Evolutionary conservation across 2,329 filamentous ascomycete genomes (phyloP).

Genomic region (Alternaria triticimaculans): DNA sequence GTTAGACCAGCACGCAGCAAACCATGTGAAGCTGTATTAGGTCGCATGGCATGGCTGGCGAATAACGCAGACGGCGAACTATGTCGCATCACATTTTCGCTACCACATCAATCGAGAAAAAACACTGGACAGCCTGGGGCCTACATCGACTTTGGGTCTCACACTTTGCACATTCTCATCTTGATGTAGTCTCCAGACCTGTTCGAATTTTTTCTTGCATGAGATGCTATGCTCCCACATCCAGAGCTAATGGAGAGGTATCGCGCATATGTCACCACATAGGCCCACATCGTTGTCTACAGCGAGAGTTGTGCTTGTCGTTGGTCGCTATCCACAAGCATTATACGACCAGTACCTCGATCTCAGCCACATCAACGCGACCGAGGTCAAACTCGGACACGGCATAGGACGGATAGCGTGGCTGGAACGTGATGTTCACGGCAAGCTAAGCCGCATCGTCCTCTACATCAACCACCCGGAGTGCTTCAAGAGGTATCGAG

Average conservation of each 20-base stretch:
- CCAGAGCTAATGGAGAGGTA: background rate
- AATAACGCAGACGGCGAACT: background rate
- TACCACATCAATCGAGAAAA: background rate
- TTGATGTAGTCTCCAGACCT: background rate
- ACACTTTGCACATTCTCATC: background rate
- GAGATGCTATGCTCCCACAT: background rate
- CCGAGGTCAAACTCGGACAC: background rate
- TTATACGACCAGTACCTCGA: background rate
- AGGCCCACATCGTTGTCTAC: background rate
- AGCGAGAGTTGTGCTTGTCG: background rate
- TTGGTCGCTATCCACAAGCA: background rate
- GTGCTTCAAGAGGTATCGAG: background rate
- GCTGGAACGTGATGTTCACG: background rate
- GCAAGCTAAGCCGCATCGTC: background rate
- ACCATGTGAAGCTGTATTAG: background rate
- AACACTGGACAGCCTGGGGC: background rate
- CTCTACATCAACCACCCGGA: background rate
- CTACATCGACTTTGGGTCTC: background rate
- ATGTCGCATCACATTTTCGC: background rate
- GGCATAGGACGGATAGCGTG: background rate
- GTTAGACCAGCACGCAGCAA: background rate
- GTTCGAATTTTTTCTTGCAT: background rate
- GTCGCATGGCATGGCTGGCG: background rate
- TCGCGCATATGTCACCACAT: background rate
- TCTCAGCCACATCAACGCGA: background rate